Conservation (phyloP, 2,329 filamentous ascomycete genomes). For the Aspergillus vadensis region DNA sequence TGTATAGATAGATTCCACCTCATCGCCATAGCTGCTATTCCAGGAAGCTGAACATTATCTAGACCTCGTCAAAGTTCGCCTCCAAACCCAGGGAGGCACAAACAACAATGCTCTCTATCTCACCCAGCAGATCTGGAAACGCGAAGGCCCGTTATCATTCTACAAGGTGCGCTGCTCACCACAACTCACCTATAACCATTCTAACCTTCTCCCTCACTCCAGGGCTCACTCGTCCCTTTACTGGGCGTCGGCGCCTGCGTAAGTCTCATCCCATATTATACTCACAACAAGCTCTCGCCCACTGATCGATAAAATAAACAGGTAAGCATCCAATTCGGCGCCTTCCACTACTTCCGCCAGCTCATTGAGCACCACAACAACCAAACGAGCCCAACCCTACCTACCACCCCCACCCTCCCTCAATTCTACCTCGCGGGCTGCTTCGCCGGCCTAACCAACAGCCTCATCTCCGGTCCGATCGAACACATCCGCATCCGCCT, state of each 20-base stretch:
- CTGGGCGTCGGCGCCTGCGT: constrained; percentile 93
- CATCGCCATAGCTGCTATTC: too few relatives aligned
- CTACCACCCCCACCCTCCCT: constrained; percentile 62
- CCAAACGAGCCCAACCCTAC: constrained; percentile 20
- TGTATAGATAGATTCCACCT: rapidly evolving
- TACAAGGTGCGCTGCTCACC: constrained; percentile 59
- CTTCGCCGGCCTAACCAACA: constrained; percentile 86
- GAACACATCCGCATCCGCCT: constrained; percentile 93
- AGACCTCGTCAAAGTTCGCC: constrained; percentile 92
- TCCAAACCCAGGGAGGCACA: constrained; percentile 75
- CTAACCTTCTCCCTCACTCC: neutral
- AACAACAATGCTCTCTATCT: constrained; percentile 66
- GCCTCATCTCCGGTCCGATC: constrained; percentile 79
- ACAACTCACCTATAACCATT: neutral
- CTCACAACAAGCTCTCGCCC: neutral
- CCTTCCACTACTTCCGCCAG: constrained; percentile 84
- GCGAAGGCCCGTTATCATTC: constrained; percentile 84
- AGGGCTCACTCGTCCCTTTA: constrained; percentile 88
- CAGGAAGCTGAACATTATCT: too few relatives aligned
- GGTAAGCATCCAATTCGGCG: constrained; percentile 87
- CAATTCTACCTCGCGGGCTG: constrained; percentile 88
- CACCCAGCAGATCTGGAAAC: constrained; percentile 75
- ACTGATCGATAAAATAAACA: constrained; percentile 12
- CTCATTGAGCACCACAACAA: constrained; percentile 8
- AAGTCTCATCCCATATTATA: constrained; percentile 9